Evolutionary conservation across 768 basidiomycete genomes (phyloP).

Genomic region (Panellus pusillus): DNA sequence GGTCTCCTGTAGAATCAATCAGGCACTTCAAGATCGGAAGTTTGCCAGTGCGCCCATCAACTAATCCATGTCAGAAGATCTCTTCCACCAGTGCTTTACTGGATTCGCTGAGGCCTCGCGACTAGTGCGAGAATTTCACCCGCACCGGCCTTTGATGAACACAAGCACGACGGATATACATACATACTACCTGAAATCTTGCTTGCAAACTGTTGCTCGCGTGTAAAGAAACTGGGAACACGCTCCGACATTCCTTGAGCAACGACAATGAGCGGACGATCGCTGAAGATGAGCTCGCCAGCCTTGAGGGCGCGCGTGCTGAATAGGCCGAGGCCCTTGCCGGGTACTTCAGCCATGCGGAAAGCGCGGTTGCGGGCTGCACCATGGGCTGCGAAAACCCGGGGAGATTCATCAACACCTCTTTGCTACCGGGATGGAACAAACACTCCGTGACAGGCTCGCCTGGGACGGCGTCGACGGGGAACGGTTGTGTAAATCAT

Average conservation of each 20-base stretch:
- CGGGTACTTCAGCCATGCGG: constrained; percentile 14
- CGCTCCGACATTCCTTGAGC: neutral
- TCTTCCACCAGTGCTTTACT: too few relatives aligned
- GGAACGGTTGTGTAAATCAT: constrained; percentile 10
- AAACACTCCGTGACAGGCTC: constrained; percentile 12
- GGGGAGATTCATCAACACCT: constrained; percentile 9
- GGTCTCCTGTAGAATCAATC: constrained; percentile 4
- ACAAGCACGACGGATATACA: too few relatives aligned
- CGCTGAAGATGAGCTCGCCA: constrained; percentile 36
- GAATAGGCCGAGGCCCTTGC: constrained; percentile 32
- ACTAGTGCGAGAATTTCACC: too few relatives aligned
- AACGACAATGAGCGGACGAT: constrained; percentile 36
- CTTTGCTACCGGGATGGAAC: constrained; percentile 11
- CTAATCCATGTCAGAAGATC: too few relatives aligned
- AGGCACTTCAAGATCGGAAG: neutral
- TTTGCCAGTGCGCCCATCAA: too few relatives aligned
- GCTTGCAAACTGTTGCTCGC: neutral
- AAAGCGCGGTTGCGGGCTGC: neutral
- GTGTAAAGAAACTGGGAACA: neutral
- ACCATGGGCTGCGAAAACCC: constrained; percentile 20
- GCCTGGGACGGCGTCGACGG: neutral
- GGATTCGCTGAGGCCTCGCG: too few relatives aligned
- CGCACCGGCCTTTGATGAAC: too few relatives aligned
- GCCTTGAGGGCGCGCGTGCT: constrained; percentile 28
- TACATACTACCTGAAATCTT: too few relatives aligned